Conservation (phyloP, 371 early-diverging fungal species). For the Funneliformis caledonium region DNA sequence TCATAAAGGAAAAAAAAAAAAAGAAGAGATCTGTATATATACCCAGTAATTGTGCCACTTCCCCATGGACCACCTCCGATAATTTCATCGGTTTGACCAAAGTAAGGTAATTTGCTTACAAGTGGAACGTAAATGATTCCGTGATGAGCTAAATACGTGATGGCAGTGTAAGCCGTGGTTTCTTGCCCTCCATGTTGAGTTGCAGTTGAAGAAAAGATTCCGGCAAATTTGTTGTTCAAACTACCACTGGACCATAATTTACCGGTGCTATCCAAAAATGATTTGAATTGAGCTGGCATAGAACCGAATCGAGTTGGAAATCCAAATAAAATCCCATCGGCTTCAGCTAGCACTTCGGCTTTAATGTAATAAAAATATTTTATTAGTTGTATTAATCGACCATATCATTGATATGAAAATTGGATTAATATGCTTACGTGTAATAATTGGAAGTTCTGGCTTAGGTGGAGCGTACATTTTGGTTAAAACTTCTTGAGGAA, state of each 20-base stretch:
- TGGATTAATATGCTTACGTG: background rate
- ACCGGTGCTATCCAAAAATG: slow-evolving; percentile 76
- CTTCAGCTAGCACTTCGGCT: slow-evolving; percentile 59
- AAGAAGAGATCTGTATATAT: no score
- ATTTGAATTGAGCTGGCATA: slow-evolving; percentile 79
- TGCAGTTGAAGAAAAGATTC: slow-evolving; percentile 74
- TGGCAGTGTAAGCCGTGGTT: slow-evolving; percentile 70
- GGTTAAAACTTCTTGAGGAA: slow-evolving; percentile 63
- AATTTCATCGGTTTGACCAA: slow-evolving; percentile 59
- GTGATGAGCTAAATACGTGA: slow-evolving; percentile 78
- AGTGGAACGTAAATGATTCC: slow-evolving; percentile 82
- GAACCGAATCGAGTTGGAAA: slow-evolving; percentile 77
- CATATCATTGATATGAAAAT: background rate
- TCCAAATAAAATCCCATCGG: slow-evolving; percentile 84
- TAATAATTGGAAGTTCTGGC: slow-evolving; percentile 64
- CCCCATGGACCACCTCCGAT: slow-evolving; percentile 81
- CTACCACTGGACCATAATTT: slow-evolving; percentile 69
- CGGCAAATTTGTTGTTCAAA: slow-evolving; percentile 74
- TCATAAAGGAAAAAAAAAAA: no score
- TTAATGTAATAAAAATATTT: slow-evolving; percentile 30
- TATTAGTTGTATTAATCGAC: no score
- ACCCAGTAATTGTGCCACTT: slow-evolving; percentile 68
- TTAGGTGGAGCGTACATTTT: slow-evolving; percentile 76
- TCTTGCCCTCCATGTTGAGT: slow-evolving; percentile 83
- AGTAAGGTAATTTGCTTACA: slow-evolving; percentile 59